A percentile compares a stretch with the other conserved stretches of the same genome.
These are phyloP conservation scores for Hordeum vulgare DNA, from an alignment of 176 grass and related monocot species.

Conservation along the genomic window MorexV3_pseudomolecules_assembly NC_058521.1:448607720-448608219, in stretches of 20 bases:
- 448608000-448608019: not conserved
- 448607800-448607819: slow-evolving; percentile 84
- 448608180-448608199: too few relatives aligned
- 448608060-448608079: not conserved
- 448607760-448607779: slow-evolving; percentile 39
- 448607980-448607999: too few relatives aligned
- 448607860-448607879: slow-evolving; percentile 74
- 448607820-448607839: slow-evolving; percentile 81
- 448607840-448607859: slow-evolving; percentile 61
- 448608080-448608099: not conserved
- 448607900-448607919: not conserved
- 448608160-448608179: too few relatives aligned
- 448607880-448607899: slow-evolving; percentile 88
- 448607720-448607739: slow-evolving; percentile 62
- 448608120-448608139: not conserved
- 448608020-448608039: not conserved
- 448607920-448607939: not conserved
- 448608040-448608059: not conserved
- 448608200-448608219: not conserved
- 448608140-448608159: not conserved
- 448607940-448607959: not conserved
- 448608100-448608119: not conserved
- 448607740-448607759: slow-evolving; percentile 92
- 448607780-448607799: slow-evolving; percentile 70
- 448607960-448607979: not conserved